Base-by-base conservation (phyloP, 2,329 filamentous ascomycete genomes). In the Diaporthe citrichinensis region DNA sequence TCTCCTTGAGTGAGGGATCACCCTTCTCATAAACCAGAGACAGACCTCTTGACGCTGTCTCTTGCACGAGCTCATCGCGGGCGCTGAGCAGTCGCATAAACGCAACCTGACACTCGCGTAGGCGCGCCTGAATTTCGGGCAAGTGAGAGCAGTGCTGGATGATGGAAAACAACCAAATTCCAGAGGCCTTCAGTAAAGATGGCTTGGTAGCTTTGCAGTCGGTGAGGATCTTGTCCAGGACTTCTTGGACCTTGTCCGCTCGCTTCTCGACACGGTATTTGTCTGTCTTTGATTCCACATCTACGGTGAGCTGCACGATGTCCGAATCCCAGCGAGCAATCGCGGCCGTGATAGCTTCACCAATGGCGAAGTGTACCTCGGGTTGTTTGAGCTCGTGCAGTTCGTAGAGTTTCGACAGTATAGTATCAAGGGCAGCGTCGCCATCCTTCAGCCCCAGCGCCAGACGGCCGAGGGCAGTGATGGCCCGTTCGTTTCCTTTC, bases 11-110 rank as follows among this genome's bases (percentile, higher is more conserved):
- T 1, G 90, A 90, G 39, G 93, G 90, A 80, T 98, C 95, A 1
- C 97, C 97, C 82, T 95, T 95, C 80, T 98, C 96, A 82, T 98
- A 99, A 2, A 98, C 95, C 65, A 98, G 85, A n/a, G 95, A 93
- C 41, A 99, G 88, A 0, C 97, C 97, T 75, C 96, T 90, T 0
- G 96, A 98, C 5, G 97, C 96, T 6, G 95, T 97, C 84, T 99
- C 97, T 83, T 99, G 97, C 0, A 98, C 95, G 12, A 98, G 90
- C 81, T 98, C 96, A 80, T 99, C 97, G 28, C 96, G 91, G 75
- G 97, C 95, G 23, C 93, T 93, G 17, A 99, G 89, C 41, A 98
- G 92, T 36, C 93, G 89, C 88, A 97, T 96, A 83, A 99, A 99
- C 0, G 95, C 94, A 49, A 90, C 90, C 83, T 99, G 97, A 75